A percentile compares a stretch with the other conserved stretches of the same genome.
Evolutionary conservation across 169 alveolate genomes (phyloP).

Genomic region (Condylostoma magnum): DNA sequence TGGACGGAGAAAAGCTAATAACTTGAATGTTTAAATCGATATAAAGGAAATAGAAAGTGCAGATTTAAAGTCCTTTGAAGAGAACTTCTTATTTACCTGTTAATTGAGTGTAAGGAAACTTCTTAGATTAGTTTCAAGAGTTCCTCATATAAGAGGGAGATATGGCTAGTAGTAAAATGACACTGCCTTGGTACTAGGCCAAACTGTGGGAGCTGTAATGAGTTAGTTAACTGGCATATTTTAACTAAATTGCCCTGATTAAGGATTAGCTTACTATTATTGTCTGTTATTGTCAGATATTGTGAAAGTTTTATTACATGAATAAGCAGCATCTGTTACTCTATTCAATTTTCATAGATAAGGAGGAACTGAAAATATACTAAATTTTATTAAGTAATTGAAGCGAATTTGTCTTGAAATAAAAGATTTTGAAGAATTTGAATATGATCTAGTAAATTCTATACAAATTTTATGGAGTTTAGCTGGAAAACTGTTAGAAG

Average conservation of each 20-base stretch:
- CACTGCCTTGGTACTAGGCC: background rate
- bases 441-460: slow-evolving; percentile 13
- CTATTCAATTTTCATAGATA: background rate
- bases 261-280: slow-evolving; percentile 9
- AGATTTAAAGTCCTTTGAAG: slow-evolving; percentile 12
- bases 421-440: background rate
- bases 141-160: slow-evolving; percentile 1
- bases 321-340: slow-evolving; percentile 6
- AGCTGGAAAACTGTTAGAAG: slow-evolving; percentile 1
- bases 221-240: background rate
- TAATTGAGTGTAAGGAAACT: slow-evolving; percentile 14
- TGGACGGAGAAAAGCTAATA: background rate
- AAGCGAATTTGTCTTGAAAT: slow-evolving; percentile 7
- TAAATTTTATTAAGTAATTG: background rate
- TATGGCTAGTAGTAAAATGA: background rate
- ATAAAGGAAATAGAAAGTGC: slow-evolving; percentile 2
- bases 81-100: slow-evolving; percentile 1
- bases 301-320: slow-evolving; percentile 9
- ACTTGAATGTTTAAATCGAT: slow-evolving; percentile 2
- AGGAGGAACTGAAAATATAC: slow-evolving; percentile 9
- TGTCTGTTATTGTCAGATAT: slow-evolving; percentile 13
- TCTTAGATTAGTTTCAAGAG: slow-evolving; percentile 7
- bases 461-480: slow-evolving; percentile 21
- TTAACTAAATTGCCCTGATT: background rate
- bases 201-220: background rate